Evolutionary conservation across 805 yeast species (phyloP).

Genomic region (Metschnikowia koreensis): DNA sequence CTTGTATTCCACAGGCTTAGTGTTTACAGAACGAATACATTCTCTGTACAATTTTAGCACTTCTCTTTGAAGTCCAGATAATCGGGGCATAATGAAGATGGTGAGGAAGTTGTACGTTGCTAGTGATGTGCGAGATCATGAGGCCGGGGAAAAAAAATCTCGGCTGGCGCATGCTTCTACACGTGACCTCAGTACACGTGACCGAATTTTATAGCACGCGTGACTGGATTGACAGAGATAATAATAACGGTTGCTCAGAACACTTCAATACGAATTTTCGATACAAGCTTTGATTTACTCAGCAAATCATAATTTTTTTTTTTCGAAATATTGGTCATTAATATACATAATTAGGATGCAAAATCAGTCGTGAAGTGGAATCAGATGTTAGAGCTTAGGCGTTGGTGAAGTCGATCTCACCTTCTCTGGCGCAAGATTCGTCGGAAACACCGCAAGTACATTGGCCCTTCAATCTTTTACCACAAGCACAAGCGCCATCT

Average conservation of each 20-base stretch:
- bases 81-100: constrained; percentile 32
- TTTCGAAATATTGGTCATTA: neutral
- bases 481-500: constrained; percentile 56
- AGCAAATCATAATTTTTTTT: neutral
- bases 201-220: no score
- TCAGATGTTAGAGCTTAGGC: neutral
- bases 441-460: constrained; percentile 56
- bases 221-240: no score
- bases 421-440: constrained; percentile 46
- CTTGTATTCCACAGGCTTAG: constrained; percentile 49
- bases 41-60: constrained; percentile 50
- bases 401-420: constrained; percentile 56
- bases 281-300: no score
- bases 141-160: constrained; percentile 4
- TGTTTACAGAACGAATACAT: constrained; percentile 45
- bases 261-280: neutral
- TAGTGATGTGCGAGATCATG: constrained; percentile 45
- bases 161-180: neutral
- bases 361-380: neutral
- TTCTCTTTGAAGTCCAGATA: constrained; percentile 45
- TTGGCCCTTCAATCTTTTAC: constrained; percentile 49
- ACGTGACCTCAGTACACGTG: neutral
- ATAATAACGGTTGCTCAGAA: no score
- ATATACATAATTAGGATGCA: neutral
- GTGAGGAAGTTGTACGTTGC: neutral